These are phyloP conservation scores for Phytopythium mirpurense DNA, from an alignment of 352 stramenopile species.

Conservation along the genomic window DNA sequence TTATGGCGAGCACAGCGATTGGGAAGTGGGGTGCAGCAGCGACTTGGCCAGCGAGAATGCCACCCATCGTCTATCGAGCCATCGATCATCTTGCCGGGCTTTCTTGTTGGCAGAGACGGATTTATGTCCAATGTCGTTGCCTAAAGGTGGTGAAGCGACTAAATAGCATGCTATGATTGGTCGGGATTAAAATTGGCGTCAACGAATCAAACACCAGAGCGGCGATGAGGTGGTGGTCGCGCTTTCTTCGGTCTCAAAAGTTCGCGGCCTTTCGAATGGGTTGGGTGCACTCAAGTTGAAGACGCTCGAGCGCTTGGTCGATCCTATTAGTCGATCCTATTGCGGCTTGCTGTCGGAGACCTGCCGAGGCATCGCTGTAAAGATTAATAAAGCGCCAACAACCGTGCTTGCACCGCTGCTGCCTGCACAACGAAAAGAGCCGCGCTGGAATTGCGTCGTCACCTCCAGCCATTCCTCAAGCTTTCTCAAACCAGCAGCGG, in stretches of 20 bases:
- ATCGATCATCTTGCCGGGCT: neutral
- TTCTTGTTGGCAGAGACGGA: neutral
- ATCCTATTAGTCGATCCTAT: no score
- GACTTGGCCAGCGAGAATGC: no score
- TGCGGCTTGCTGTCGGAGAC: no score
- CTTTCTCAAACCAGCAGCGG: slow-evolving; percentile 40
- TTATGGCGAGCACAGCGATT: no score
- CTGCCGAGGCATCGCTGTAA: no score
- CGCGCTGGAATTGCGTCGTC: no score
- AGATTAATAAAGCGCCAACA: no score
- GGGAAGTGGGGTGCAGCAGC: neutral
- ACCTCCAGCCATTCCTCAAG: neutral
- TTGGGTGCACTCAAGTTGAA: neutral
- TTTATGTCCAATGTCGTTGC: slow-evolving; percentile 7
- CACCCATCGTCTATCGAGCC: no score
- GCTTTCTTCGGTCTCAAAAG: neutral
- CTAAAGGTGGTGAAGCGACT: slow-evolving; percentile 10
- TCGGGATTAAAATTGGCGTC: slow-evolving; percentile 1
- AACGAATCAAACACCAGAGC: slow-evolving; percentile 17
- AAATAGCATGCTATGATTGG: neutral
- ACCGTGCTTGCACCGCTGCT: no score
- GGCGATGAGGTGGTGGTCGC: slow-evolving; percentile 1
- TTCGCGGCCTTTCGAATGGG: neutral
- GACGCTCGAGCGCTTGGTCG: no score
- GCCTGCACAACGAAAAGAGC: no score